Conservation (phyloP, 192 early-diverging fungal genomes). For the Coemansia pectinata region DNA sequence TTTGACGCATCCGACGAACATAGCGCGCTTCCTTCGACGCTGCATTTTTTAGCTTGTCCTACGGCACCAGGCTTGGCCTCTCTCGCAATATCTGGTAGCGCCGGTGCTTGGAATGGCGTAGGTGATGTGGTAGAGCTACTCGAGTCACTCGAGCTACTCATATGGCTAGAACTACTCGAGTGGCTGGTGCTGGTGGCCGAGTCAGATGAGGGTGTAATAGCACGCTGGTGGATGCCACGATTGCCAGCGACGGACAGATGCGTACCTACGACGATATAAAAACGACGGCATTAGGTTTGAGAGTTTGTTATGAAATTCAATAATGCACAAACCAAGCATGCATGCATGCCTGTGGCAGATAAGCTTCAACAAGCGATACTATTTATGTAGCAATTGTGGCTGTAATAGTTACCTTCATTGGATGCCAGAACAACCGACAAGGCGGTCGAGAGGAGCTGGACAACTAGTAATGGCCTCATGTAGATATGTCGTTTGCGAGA, state of each 20-base stretch:
- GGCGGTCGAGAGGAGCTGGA: background rate
- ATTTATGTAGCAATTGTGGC: background rate
- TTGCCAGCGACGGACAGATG: background rate
- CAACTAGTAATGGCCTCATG: background rate
- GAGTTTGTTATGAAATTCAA: background rate
- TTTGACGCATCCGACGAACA: constrained; percentile 3
- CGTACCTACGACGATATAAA: background rate
- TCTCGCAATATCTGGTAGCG: background rate
- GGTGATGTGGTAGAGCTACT: background rate
- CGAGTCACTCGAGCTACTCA: too few species aligned
- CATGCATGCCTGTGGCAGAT: background rate
- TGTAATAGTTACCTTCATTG: background rate
- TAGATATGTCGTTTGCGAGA: background rate
- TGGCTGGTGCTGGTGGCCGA: background rate
- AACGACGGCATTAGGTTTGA: background rate
- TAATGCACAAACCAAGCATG: background rate
- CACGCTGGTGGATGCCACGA: background rate
- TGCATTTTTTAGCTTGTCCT: constrained; percentile 3
- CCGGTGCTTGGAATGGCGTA: background rate
- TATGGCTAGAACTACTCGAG: background rate
- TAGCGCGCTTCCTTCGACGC: background rate
- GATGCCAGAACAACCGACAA: background rate
- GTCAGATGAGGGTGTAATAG: background rate
- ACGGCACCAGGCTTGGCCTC: background rate
- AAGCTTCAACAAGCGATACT: background rate